Base-by-base conservation (phyloP, 768 basidiomycete species). In the Baorangia bicolor region DNA sequence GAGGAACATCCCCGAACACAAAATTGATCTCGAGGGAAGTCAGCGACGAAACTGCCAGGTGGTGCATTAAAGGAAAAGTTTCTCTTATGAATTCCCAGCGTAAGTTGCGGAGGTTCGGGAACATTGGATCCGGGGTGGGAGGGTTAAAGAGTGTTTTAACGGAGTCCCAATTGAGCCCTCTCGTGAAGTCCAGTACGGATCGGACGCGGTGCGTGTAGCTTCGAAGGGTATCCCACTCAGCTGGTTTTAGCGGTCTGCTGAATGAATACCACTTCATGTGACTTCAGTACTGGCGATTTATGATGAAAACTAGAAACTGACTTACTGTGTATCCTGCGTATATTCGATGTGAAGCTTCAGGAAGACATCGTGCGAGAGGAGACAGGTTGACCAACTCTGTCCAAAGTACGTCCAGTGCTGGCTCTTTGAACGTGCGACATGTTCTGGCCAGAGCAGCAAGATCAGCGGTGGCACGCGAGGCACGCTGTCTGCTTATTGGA, bases 11-110 rank as follows among this genome's bases (percentile, higher is more conserved):
- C 10, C 63, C 62, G 14, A 60, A 60, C 14, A 63, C 54, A 30
- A 63, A 61, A 18, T 64, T 54, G 38, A 64, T 61, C 12, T 64
- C 59, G 42, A 64, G 55, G 23, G 62, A 64, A 4, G 59, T 64
- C 14, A 64, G 28, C 13, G 58, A 43, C 4, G 49, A 11, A 28
- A 57, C 63, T 2, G 63, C 52, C 4, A 64, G 27, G 20, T 63
- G 62, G 42, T 41, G 44, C 54, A 64, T 60, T 4, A 63, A 18
- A 7, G 58, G 53, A 23, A 63, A 63, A 0, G 62, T 53, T 25
- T 61, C 59, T 34, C 35, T 37, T 6, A 64, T 20, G 38, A 64
- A 63, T 23, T 63, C 62, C 62, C 62, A 63, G n/a, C 49, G 62
- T 45, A 63, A n/a, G 3, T 40, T 18, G n/a, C 62, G 62, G 28